Conservation (phyloP, 1,139 yeast species). For the Pichia sp. region DNA sequence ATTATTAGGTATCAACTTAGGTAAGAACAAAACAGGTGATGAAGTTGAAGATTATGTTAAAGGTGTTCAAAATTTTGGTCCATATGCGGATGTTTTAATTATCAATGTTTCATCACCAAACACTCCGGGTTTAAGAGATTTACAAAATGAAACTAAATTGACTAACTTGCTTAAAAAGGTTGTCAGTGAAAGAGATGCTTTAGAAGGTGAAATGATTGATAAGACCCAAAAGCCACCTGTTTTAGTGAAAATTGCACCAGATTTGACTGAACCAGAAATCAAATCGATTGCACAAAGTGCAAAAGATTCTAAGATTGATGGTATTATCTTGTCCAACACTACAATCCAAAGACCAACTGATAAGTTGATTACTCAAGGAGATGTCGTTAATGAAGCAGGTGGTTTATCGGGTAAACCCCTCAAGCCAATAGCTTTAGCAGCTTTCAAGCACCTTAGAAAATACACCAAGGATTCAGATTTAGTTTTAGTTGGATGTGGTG, state of each 20-base stretch:
- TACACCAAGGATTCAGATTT: constrained; percentile 64
- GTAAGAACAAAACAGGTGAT: constrained; percentile 88
- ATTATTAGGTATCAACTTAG: constrained; percentile 75
- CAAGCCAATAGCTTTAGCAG: constrained; percentile 68
- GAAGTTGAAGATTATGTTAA: constrained; percentile 77
- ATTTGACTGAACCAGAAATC: constrained; percentile 73
- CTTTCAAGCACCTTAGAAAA: constrained; percentile 61
- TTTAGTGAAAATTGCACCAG: constrained; percentile 90
- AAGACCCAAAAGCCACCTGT: constrained; percentile 53
- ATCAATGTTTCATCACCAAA: constrained; percentile 95
- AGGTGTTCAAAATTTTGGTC: constrained; percentile 78
- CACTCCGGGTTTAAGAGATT: constrained; percentile 87
- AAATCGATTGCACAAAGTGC: constrained; percentile 80
- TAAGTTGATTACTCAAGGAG: constrained; percentile 39
- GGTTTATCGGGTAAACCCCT: constrained; percentile 93
- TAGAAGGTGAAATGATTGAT: constrained; percentile 34
- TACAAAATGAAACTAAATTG: constrained; percentile 72
- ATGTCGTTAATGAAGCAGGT: constrained; percentile 54
- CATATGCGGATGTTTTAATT: constrained; percentile 81
- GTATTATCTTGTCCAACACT: constrained; percentile 87
- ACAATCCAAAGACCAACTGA: constrained; percentile 70
- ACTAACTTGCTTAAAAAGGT: constrained; percentile 59
- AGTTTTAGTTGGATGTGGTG: constrained; percentile 91
- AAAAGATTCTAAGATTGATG: constrained; percentile 71
- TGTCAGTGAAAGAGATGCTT: constrained; percentile 46